Evolutionary conservation across 306 rosid species (phyloP), one percentile per base, ranked within the genome.

Genomic region (Lithocarpus polystachyus): DNA sequence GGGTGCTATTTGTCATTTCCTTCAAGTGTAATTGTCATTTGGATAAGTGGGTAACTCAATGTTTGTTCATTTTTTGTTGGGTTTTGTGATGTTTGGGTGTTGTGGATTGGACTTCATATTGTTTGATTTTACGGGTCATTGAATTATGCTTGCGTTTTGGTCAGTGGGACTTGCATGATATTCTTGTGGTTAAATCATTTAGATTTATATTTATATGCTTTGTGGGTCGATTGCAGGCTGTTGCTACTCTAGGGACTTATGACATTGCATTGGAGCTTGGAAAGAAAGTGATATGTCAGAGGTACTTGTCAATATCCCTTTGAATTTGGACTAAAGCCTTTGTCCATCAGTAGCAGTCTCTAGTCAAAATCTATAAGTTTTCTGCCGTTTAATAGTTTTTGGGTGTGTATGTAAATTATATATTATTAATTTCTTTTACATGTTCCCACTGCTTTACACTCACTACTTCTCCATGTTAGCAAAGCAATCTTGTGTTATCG

Each of bases 231-330:
- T 59, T 80, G 83, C 87, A 92, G 99, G 98, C 89, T 75, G 83
- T 93, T 43, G 97, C 99, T 79, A 85, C 98, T 52, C 82, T 95
- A 40, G 99, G 99, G 80, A 95, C 99, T 81, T 95, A 95, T 87
- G 99, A 93, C 88, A 90, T 95, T 65, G 99, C 96, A 15, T 71
- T 93, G 24, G 95, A 95, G 81, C 73, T 95, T 79, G 99, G 98
- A 80, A 95, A 78, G 90, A 95, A 95, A 85, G 94, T 95, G 83
- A 67, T 95, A 83, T 91, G 98, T 84, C 97, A 89, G 83, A 95
- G 99, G 98, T 95, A 85, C 76, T 40, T 68, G 77, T 80, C 79
- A 20, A 12, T 77, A 15, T 79, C 76, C 73, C 81, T 78, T 71
- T 82, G 57, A 22, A 18, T 8, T 3, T 33, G 19, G 24, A 67